Evolutionary conservation across 2,329 filamentous ascomycete genomes (phyloP), one percentile per base, ranked within the genome.

Genomic region (Scedosporium aurantiacum): DNA sequence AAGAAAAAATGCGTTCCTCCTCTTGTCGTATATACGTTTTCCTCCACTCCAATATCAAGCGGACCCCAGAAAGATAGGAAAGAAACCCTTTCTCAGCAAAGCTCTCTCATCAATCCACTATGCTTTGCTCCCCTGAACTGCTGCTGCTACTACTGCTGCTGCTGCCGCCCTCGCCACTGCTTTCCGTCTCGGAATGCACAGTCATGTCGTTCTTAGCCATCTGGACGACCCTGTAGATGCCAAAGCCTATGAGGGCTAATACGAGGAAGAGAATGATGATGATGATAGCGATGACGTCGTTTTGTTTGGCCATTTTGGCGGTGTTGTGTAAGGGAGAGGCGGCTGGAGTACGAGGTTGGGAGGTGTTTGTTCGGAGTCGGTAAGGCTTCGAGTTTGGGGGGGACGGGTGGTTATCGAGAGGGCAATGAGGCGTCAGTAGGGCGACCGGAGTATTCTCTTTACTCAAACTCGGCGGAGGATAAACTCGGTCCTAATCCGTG

Each of bases 221-320:
- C 65, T 78, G 77, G 58, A 87, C 83, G 7, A 87, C 73, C 63
- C 79, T 77, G 74, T 83, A 86, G 71, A 87, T 87, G 64, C 82
- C 84, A 67, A 86, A 86, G 6, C 81, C 79, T 61, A 87, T 82
- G 63, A 76, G 74, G 60, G 82, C 82, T 57, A 87, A 79, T 57
- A 87, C 73, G 68, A 84, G 71, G 74, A 87, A 87, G 66, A 87
- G 79, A 61, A 87, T 71, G 71, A 87, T 86, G 73, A 87, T 81
- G 70, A 87, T 87, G 71, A 87, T 78, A 67, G 84, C 84, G 72
- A 87, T 87, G 68, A 82, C 81, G 73, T 87, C 80, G 80, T 87
- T 87, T 75, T 80, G 74, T 72, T 87, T 82, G 67, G 79, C 76
- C 79, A 82, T 85, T 66, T 66, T 76, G 70, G 72, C 70, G 69